These are phyloP conservation scores for Penicillium goetzii DNA, from an alignment of 495 filamentous ascomycete genomes.

Conservation along the genomic window DNA sequence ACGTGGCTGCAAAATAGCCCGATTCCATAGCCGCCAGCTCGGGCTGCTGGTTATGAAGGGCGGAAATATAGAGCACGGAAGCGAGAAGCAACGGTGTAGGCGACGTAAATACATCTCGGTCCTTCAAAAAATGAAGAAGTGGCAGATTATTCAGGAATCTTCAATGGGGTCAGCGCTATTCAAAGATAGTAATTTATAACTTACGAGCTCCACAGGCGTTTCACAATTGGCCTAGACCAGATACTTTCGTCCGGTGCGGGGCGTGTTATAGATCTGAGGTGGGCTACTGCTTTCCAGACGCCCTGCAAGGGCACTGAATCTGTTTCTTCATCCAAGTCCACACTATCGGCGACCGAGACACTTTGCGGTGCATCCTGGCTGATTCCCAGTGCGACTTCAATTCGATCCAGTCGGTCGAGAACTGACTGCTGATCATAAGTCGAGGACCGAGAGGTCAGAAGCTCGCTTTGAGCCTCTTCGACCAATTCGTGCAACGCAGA, in stretches of 20 bases:
- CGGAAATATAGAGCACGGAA: constrained; percentile 46
- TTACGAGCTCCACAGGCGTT: constrained; percentile 43
- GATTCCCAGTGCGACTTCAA: constrained; percentile 43
- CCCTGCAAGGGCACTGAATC: constrained; percentile 27
- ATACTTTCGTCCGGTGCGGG: constrained; percentile 32
- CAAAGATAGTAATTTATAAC: constrained; percentile 8
- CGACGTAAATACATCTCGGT: constrained; percentile 36
- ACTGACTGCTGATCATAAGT: constrained; percentile 32
- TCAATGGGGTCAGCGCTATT: constrained; percentile 6
- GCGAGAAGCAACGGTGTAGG: constrained; percentile 44
- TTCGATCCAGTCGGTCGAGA: constrained; percentile 40
- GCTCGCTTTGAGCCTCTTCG: constrained; percentile 16
- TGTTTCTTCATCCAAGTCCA: constrained; percentile 18
- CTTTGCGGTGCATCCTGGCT: constrained; percentile 13
- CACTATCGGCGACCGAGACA: background rate
- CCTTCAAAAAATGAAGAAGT: constrained; percentile 44
- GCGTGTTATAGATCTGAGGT: constrained; percentile 36
- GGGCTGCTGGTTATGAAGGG: constrained; percentile 36
- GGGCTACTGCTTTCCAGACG: constrained; percentile 36
- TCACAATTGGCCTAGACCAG: constrained; percentile 40
- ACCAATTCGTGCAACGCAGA: constrained; percentile 35
- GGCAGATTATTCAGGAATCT: constrained; percentile 46
- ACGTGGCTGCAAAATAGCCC: constrained; percentile 41
- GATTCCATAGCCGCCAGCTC: constrained; percentile 33
- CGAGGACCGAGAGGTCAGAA: constrained; percentile 3